A percentile compares a stretch with the other conserved stretches of the same genome.
phyloP scores from a whole-genome alignment of 257 asterid species.

The Rubia yunnanensis region DNA sequence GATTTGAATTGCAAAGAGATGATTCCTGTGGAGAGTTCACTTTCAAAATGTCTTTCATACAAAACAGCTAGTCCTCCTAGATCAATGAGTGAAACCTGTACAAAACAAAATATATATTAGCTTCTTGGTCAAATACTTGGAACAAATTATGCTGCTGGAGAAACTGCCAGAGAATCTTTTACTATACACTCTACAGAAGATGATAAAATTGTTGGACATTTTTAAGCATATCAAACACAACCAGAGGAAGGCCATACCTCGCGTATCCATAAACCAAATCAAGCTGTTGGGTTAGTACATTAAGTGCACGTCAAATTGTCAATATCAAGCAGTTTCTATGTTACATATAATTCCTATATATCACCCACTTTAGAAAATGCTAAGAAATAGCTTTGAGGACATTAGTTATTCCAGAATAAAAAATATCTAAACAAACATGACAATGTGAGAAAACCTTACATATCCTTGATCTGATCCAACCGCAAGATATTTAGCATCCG shows the following conservation, averaged over 20 bases:
- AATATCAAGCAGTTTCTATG: neutral
- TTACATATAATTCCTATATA: neutral
- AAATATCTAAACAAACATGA: neutral
- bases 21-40: conserved; percentile 67
- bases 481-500: conserved; percentile 54
- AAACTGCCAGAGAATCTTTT: neutral
- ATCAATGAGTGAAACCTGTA: conserved; percentile 62
- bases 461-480: conserved; percentile 95
- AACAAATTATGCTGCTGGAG: neutral
- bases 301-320: neutral
- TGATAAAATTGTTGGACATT: neutral
- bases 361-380: neutral
- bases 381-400: neutral
- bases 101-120: neutral
- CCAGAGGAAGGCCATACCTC: neutral
- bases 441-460: conserved; percentile 34
- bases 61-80: conserved; percentile 48
- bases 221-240: neutral
- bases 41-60: conserved; percentile 60
- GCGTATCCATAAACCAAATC: neutral
- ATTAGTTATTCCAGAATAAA: neutral
- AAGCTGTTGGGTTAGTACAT: neutral
- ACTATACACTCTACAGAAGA: neutral
- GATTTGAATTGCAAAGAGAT: conserved; percentile 62
- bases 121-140: neutral